Evolutionary conservation across 441 rosid genomes (phyloP).

Genomic region (Arabidopsis hybrid): DNA sequence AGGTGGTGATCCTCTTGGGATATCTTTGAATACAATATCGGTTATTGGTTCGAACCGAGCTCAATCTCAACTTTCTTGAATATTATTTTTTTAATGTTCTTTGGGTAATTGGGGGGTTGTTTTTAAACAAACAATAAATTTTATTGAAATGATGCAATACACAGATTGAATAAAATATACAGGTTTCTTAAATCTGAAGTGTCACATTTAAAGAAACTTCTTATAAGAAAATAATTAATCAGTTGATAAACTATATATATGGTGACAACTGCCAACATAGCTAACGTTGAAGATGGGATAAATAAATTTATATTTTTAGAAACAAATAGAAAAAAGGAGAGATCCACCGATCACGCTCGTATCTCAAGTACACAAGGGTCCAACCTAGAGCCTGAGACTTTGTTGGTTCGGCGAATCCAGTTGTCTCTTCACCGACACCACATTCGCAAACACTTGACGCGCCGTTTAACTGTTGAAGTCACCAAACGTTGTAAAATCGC

Average conservation of each 20-base stretch:
- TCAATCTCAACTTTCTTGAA: conserved; percentile 21
- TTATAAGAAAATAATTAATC: no score
- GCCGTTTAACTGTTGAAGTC: background rate
- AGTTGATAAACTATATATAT: background rate
- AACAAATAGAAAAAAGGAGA: background rate
- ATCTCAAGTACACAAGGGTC: conserved; percentile 1
- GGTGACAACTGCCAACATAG: background rate
- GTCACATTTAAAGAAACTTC: no score
- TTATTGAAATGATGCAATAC: background rate
- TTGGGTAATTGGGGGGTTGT: background rate
- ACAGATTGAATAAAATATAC: no score
- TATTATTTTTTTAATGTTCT: conserved; percentile 12
- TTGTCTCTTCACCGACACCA: conserved; percentile 44
- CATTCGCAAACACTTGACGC: conserved; percentile 3
- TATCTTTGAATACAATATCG: conserved; percentile 61
- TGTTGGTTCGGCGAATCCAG: conserved; percentile 39
- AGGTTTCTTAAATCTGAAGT: no score
- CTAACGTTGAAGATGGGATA: background rate
- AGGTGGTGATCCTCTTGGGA: conserved; percentile 67
- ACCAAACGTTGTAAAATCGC: background rate
- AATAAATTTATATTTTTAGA: background rate
- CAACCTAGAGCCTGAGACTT: conserved; percentile 15
- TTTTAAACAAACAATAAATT: background rate
- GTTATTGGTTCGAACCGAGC: conserved; percentile 32
- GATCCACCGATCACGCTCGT: conserved; percentile 39